Evolutionary conservation across 2,329 filamentous ascomycete species (phyloP).

Genomic region (Ophiognomonia clavigignenti-juglandacearum): DNA sequence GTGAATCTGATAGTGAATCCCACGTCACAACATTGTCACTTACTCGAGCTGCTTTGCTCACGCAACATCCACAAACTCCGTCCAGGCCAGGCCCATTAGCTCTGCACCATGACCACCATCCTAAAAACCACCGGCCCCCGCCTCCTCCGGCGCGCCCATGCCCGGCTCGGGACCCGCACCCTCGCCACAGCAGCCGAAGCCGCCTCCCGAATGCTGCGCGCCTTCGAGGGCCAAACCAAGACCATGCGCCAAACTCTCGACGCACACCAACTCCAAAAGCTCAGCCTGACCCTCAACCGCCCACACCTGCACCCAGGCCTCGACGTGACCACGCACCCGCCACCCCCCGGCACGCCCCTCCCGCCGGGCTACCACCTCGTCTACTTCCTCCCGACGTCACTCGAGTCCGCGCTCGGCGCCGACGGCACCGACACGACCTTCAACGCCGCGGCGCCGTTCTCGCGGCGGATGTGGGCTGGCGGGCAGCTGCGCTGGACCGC

Average conservation of each 20-base stretch:
- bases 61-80: too few species aligned
- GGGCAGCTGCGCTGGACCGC: conserved; percentile 51
- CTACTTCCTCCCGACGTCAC: conserved; percentile 56
- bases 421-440: conserved; percentile 59
- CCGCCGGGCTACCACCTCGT: conserved; percentile 58
- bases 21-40: too few species aligned
- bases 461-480: conserved; percentile 64
- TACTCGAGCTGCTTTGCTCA: too few species aligned
- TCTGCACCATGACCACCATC: neutral
- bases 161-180: neutral
- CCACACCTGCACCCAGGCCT: conserved; percentile 34
- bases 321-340: conserved; percentile 32
- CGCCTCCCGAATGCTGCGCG: conserved; percentile 24
- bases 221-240: conserved; percentile 24
- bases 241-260: conserved; percentile 47
- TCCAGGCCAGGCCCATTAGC: neutral
- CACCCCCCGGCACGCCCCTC: conserved; percentile 41
- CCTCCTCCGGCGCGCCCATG: conserved; percentile 1
- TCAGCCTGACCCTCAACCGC: conserved; percentile 53
- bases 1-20: too few species aligned
- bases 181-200: conserved; percentile 18
- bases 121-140: neutral
- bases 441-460: conserved; percentile 56
- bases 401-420: conserved; percentile 48
- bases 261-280: conserved; percentile 58